phyloP scores from a whole-genome alignment of 257 asterid species.

The Echium plantagineum region DNA sequence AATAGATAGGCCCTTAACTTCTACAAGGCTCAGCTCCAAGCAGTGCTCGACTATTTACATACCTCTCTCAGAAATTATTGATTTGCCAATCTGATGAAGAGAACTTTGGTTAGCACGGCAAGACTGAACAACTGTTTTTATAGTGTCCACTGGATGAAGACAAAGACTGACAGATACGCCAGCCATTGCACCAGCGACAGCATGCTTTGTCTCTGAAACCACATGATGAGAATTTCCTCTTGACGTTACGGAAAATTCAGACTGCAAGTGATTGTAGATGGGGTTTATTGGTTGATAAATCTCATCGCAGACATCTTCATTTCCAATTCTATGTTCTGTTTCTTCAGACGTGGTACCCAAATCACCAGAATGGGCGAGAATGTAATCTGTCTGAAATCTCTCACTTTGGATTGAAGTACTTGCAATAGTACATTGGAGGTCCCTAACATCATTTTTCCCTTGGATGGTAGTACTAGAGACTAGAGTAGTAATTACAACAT shows the following conservation, averaged over 20 bases:
- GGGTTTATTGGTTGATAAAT: slow-evolving; percentile 11
- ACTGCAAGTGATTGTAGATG: slow-evolving; percentile 17
- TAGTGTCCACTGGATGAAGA: slow-evolving; percentile 84
- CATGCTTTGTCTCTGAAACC: slow-evolving; percentile 74
- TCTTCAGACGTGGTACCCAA: slow-evolving; percentile 15
- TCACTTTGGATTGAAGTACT: slow-evolving; percentile 17
- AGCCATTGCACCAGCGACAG: slow-evolving; percentile 97
- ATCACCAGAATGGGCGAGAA: slow-evolving; percentile 15
- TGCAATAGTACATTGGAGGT: slow-evolving; percentile 15
- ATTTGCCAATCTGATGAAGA: slow-evolving; percentile 46
- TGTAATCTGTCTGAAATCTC: slow-evolving; percentile 15
- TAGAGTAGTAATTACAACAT: slow-evolving; percentile 11
- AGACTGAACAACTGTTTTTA: slow-evolving; percentile 88
- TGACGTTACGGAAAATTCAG: slow-evolving; percentile 17
- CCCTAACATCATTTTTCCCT: slow-evolving; percentile 16
- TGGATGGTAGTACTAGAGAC: slow-evolving; percentile 15
- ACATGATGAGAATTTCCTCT: slow-evolving; percentile 28
- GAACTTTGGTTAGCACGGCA: slow-evolving; percentile 50
- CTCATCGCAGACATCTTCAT: slow-evolving; percentile 15
- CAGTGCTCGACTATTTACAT: not conserved
- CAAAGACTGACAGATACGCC: slow-evolving; percentile 84
- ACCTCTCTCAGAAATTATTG: slow-evolving; percentile 88
- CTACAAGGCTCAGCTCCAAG: slow-evolving; percentile 2
- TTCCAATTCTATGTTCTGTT: slow-evolving; percentile 9
- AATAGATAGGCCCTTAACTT: not conserved